Base-by-base conservation (phyloP, 768 basidiomycete species). In the Auricularia auricula-judae region DNA sequence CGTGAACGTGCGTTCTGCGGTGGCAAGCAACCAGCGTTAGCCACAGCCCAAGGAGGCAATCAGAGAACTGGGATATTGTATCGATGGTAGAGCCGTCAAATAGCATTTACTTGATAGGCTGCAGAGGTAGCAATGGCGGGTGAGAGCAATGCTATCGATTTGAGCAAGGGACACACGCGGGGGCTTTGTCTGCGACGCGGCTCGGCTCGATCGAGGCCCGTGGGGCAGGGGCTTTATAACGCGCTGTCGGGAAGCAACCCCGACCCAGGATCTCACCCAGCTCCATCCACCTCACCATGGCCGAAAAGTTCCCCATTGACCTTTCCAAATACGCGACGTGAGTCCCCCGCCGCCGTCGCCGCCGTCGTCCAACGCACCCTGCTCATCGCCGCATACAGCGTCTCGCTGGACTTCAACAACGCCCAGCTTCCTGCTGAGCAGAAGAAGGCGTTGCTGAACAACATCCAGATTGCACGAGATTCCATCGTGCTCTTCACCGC, bases 401-500 rank as follows among this genome's bases (percentile, higher is more conserved):
- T 93, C 66, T 77, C 79, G 58, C 85, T 94, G 64, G 90, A 93
- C 76, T 86, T 89, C 4, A 75, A 79, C 44, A 84, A 86, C 62
- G 78, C 84, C 14, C 77, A 80, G 70, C 80, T 93, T 58, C 80
- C 85, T 0, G 71, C 72, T n/a, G 84, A 87, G 64, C 81, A 94
- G 72, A 85, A 80, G 69, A 69, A 78, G 3, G 76, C 75, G 18
- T 77, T 94, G 68, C 73, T 79, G 68, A 75, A 79, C 63, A 94
- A 94, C 75, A 89, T 93, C 70, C 84, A 87, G 71, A 80, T 93
- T 35, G 78, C 92, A 66, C 86, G 92, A 62, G 92, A 93, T 84
- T 86, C 81, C 5, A 90, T 94, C 67, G 85, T 94, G 33, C 77
- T 90, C 58, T 94, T 93, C 75, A 94, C 92, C 0, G 87, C 91